Conservation (phyloP, 2,329 filamentous ascomycete species). For the Oidium heveae region DNA sequence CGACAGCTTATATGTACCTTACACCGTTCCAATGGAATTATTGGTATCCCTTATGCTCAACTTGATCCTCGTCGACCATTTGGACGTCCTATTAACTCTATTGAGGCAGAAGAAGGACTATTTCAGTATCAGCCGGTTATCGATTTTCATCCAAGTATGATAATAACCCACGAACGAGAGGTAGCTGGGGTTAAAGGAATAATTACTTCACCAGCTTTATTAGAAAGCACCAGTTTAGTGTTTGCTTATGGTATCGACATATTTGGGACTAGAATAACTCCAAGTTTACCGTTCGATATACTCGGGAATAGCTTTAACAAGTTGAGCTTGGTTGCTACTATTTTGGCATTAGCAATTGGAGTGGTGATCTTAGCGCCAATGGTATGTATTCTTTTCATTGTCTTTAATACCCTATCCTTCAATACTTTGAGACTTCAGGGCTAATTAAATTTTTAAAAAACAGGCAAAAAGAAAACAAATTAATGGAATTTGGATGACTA, state of each 20-base stretch:
- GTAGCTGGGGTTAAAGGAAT: slow-evolving; percentile 51
- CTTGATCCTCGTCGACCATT: slow-evolving; percentile 73
- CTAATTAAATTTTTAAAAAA: background rate
- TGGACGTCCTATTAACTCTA: slow-evolving; percentile 54
- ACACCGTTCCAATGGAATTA: slow-evolving; percentile 44
- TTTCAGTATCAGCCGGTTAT: slow-evolving; percentile 50
- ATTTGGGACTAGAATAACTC: slow-evolving; percentile 67
- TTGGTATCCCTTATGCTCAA: slow-evolving; percentile 52
- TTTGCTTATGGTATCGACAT: slow-evolving; percentile 75
- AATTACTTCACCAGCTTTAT: slow-evolving; percentile 47
- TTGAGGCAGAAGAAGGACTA: slow-evolving; percentile 65
- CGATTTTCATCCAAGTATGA: slow-evolving; percentile 60
- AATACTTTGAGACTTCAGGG: slow-evolving; percentile 5
- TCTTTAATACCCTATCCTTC: too few species aligned
- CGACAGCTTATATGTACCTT: slow-evolving; percentile 61
- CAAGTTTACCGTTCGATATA: slow-evolving; percentile 76
- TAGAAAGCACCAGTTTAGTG: slow-evolving; percentile 81
- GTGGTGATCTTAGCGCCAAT: slow-evolving; percentile 62
- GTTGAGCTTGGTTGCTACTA: slow-evolving; percentile 58
- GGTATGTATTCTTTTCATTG: slow-evolving; percentile 30
- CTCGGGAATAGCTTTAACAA: slow-evolving; percentile 88
- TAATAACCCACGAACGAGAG: slow-evolving; percentile 61
- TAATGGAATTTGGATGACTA: slow-evolving; percentile 30
- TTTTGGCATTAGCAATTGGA: slow-evolving; percentile 51
- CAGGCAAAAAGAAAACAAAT: slow-evolving; percentile 42